A percentile compares a stretch with the other conserved stretches of the same genome.
Evolutionary conservation across 192 early-diverging fungal genomes (phyloP).

Genomic region (Gryganskiella cystojenkinii): DNA sequence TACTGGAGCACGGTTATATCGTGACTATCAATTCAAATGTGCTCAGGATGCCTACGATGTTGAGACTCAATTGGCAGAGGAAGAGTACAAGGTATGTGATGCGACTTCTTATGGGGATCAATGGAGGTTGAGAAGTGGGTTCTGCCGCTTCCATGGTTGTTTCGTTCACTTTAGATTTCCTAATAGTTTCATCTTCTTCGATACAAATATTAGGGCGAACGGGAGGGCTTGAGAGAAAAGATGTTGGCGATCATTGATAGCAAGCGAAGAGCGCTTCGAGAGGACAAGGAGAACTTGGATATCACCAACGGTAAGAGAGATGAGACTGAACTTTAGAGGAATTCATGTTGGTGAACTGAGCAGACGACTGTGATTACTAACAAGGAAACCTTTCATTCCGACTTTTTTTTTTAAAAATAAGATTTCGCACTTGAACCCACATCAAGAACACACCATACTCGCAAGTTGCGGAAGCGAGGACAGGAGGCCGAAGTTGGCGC

Average conservation of each 20-base stretch:
- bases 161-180: not conserved
- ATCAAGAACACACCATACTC: slow-evolving; percentile 34
- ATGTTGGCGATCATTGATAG: slow-evolving; percentile 83
- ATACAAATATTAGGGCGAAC: slow-evolving; percentile 57
- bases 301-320: slow-evolving; percentile 68
- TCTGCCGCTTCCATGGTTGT: not conserved
- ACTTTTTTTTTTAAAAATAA: not conserved
- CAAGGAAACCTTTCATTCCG: too few species aligned
- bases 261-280: slow-evolving; percentile 76
- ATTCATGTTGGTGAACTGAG: too few species aligned
- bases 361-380: too few species aligned
- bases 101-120: not conserved
- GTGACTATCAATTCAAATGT: slow-evolving; percentile 77
- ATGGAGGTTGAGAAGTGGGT: not conserved
- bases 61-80: slow-evolving; percentile 69
- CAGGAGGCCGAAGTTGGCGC: slow-evolving; percentile 29
- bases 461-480: slow-evolving; percentile 36
- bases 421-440: slow-evolving; percentile 46
- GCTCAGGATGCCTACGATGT: slow-evolving; percentile 71
- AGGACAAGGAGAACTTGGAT: slow-evolving; percentile 89
- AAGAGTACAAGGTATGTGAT: slow-evolving; percentile 70
- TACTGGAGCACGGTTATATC: slow-evolving; percentile 63
- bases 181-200: slow-evolving; percentile 1
- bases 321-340: too few species aligned
- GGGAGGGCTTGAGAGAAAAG: slow-evolving; percentile 77